Base-by-base conservation (phyloP, 352 stramenopile genomes). In the Pythium guiyangense region DNA sequence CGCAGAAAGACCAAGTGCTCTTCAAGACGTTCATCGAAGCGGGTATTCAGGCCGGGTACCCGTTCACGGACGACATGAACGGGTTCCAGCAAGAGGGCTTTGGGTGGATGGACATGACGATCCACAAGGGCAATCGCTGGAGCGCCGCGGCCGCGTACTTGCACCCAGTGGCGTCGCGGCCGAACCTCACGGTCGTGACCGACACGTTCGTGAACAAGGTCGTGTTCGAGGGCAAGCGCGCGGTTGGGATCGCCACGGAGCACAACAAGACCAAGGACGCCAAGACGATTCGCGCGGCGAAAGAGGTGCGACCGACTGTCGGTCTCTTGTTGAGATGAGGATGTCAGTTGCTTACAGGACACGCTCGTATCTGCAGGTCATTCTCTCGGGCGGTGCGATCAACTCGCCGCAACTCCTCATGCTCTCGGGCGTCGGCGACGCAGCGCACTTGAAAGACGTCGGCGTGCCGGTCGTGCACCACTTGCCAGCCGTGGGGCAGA, bases 11-110 rank as follows among this genome's bases (percentile, higher is more conserved):
- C 51, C 85, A 94, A 53, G 67, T 94, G 14, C 70, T 95, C n/a
- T 96, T 95, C 64, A 74, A 94, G 48, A 92, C 88, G 61, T 93
- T 96, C 60, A 94, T 96, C 42, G 82, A 96, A 43, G 88, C 86
- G 4, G 88, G 84, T 22, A 73, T 94, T 39, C 70, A 96, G 53
- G 86, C 86, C 20, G 86, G 86, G 0, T 96, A 96, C 57, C 79
- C 79, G 2, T 92, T 92, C 64, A 95, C 85, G 10, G 79, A 94
- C 9, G 88, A 95, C 62, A 96, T 93, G 81, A 96, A 96, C 60
- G 86, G 86, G 25, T 96, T 83, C 63, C 81, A 91, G 63, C 85
- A 96, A 64, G 86, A 95, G 63, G 86, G 85, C 20, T 96, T 96
- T 49, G 87, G 87, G n/a, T 94, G 79, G 70, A 95, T 96, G 81